Conservation (phyloP, 768 basidiomycete genomes). For the Leccinum subtestaceum region DNA sequence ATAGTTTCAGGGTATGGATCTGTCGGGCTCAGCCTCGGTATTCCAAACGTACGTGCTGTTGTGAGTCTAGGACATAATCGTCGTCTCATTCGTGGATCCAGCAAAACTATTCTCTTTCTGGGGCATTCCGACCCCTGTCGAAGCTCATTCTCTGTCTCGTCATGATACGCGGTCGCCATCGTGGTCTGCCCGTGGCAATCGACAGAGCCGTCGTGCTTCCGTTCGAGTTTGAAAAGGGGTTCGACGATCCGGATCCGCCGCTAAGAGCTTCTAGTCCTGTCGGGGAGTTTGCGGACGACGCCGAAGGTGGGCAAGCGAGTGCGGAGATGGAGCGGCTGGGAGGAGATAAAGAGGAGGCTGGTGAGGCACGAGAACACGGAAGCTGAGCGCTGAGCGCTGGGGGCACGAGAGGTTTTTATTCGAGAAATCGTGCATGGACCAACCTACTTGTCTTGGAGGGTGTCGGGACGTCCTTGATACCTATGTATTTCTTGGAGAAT, state of each 20-base stretch:
- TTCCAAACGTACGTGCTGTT: constrained; percentile 61
- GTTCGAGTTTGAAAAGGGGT: constrained; percentile 47
- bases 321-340: not conserved
- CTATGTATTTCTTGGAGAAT: not conserved
- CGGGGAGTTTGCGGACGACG: not conserved
- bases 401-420: not conserved
- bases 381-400: not conserved
- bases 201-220: constrained; percentile 86
- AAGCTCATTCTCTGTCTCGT: constrained; percentile 85
- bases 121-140: constrained; percentile 73
- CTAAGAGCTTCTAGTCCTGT: not conserved
- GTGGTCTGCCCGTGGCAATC: constrained; percentile 83
- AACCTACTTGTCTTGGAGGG: too few species aligned
- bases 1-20: constrained; percentile 85
- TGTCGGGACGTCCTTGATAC: not conserved
- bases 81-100: constrained; percentile 30
- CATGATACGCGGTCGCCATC: constrained; percentile 93
- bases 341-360: not conserved
- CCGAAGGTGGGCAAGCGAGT: not conserved
- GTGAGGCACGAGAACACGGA: not conserved
- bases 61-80: not conserved
- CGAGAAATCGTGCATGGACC: not conserved
- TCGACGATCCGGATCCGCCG: constrained; percentile 13
- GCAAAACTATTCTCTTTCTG: constrained; percentile 81
- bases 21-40: constrained; percentile 86